Percentiles rank a stretch among this genome's conserved stretches.
Evolutionary conservation across 805 yeast species (phyloP).

Genomic region (Debaryomyces prosopidis): DNA sequence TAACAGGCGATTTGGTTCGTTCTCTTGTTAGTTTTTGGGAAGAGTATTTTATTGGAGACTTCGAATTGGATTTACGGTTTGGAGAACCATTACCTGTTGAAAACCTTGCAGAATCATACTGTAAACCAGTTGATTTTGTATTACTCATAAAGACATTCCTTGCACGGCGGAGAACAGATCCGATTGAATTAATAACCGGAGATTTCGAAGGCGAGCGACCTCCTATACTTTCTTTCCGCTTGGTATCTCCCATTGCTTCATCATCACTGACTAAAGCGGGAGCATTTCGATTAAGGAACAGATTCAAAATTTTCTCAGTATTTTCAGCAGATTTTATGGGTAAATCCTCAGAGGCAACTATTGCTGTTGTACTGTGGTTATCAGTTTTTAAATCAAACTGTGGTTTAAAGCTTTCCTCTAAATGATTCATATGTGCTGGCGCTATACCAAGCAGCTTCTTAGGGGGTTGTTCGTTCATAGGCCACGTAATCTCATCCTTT

Average conservation of each 20-base stretch:
- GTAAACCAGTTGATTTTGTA: slow-evolving; percentile 3
- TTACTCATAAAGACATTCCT: slow-evolving; percentile 8
- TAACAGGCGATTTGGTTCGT: neutral
- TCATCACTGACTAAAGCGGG: neutral
- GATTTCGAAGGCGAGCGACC: neutral
- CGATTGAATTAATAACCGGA: slow-evolving; percentile 3
- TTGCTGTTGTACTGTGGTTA: neutral
- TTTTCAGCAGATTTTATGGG: neutral
- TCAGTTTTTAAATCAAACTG: neutral
- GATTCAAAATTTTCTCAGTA: neutral
- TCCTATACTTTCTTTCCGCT: neutral
- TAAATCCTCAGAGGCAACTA: neutral
- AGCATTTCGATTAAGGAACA: no score
- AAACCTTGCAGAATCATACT: neutral
- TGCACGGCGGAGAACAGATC: slow-evolving; percentile 12
- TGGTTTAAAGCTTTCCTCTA: neutral
- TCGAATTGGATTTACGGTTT: neutral
- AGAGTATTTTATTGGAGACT: slow-evolving; percentile 1
- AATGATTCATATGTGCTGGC: neutral
- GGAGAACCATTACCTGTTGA: neutral
- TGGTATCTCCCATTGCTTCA: neutral
- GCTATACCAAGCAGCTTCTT: neutral
- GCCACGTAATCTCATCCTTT: neutral
- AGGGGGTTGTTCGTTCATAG: neutral
- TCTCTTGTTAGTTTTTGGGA: neutral